Evolutionary conservation across 345 rosid genomes (phyloP).

Genomic region (Trapa bicornis): DNA sequence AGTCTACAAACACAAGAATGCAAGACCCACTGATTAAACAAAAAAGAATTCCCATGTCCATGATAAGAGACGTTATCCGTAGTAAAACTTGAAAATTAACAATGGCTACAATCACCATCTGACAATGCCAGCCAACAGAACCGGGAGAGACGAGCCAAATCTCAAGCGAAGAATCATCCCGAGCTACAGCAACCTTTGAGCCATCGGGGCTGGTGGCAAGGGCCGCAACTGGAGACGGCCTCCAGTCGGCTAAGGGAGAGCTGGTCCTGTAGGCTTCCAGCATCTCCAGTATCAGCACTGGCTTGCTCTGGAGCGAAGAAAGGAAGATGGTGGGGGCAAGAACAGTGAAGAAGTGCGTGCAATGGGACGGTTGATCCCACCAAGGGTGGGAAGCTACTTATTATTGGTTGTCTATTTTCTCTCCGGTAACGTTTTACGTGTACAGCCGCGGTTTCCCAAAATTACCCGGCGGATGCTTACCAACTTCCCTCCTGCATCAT

Average conservation of each 20-base stretch:
- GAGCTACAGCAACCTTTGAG: conserved; percentile 69
- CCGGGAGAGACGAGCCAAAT: conserved; percentile 97
- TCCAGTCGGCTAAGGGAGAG: conserved; percentile 53
- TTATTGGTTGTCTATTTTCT: no score
- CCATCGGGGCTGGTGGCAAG: conserved; percentile 67
- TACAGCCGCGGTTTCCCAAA: no score
- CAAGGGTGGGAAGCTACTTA: no score
- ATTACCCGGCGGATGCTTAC: no score
- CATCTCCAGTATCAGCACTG: no score
- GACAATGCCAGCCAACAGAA: conserved; percentile 95
- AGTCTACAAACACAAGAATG: conserved; percentile 29
- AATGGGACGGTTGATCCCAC: no score
- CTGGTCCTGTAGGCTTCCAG: conserved; percentile 38
- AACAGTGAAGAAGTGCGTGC: no score
- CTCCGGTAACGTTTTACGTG: no score
- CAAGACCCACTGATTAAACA: conserved; percentile 6
- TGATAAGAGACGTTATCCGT: neutral
- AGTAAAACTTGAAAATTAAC: no score
- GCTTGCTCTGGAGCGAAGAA: no score
- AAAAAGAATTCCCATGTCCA: neutral
- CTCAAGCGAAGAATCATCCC: conserved; percentile 90
- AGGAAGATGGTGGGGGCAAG: no score
- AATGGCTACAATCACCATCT: conserved; percentile 37
- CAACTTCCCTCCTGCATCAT: no score
- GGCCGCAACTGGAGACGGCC: conserved; percentile 72